phyloP scores from a whole-genome alignment of 306 rosid genomes.

The Canavalia gladiata region DNA sequence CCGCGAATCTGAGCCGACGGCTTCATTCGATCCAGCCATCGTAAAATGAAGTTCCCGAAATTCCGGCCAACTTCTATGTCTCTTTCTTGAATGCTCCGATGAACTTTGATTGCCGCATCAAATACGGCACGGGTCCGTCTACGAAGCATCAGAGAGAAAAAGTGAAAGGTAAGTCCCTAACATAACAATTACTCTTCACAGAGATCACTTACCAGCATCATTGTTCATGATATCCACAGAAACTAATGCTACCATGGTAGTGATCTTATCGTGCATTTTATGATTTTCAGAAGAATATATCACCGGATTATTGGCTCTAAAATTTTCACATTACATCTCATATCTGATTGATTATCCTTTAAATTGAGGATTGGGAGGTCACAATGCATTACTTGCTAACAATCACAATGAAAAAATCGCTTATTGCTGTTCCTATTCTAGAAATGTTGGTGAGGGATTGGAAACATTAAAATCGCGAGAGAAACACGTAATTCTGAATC shows the following conservation, averaged over 20 bases:
- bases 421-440: not conserved
- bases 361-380: not conserved
- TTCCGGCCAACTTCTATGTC: slow-evolving; percentile 89
- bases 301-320: not conserved
- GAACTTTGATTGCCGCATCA: slow-evolving; percentile 75
- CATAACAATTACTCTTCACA: slow-evolving; percentile 10
- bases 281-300: not conserved
- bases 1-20: slow-evolving; percentile 90
- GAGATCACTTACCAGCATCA: slow-evolving; percentile 12
- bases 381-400: not conserved
- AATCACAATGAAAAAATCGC: not conserved
- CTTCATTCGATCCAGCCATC: slow-evolving; percentile 78
- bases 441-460: not conserved
- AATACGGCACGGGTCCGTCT: slow-evolving; percentile 82
- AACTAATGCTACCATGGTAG: slow-evolving; percentile 4
- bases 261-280: not conserved
- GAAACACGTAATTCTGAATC: not conserved
- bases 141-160: slow-evolving; percentile 5
- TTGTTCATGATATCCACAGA: slow-evolving; percentile 4
- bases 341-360: not conserved
- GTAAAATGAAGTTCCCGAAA: slow-evolving; percentile 80
- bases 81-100: slow-evolving; percentile 79
- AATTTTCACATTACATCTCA: not conserved
- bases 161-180: slow-evolving; percentile 3
- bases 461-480: slow-evolving; percentile 2